Conservation (phyloP, 108 stramenopile species). For the Cylindrotheca closterium region DNA sequence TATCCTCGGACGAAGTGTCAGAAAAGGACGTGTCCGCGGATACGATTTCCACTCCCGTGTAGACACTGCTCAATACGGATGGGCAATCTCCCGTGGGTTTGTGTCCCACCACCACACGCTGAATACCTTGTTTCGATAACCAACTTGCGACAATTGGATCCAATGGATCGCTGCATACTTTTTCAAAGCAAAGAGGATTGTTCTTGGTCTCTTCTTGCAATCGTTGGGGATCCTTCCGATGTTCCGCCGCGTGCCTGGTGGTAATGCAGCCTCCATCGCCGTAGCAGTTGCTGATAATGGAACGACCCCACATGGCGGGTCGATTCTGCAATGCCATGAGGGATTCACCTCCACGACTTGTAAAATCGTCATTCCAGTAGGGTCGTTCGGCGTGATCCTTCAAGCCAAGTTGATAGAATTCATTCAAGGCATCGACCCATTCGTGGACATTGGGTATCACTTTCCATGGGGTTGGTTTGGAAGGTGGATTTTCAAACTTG, state of each 20-base stretch:
- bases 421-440: slow-evolving; percentile 53
- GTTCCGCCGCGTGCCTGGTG: slow-evolving; percentile 27
- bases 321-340: slow-evolving; percentile 58
- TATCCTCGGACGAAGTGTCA: slow-evolving; percentile 27
- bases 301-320: slow-evolving; percentile 65
- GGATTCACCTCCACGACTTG: slow-evolving; percentile 57
- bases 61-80: slow-evolving; percentile 42
- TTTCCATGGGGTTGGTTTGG: slow-evolving; percentile 26
- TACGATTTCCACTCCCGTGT: slow-evolving; percentile 55
- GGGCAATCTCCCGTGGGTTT: slow-evolving; percentile 73
- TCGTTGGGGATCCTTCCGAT: slow-evolving; percentile 31
- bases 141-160: slow-evolving; percentile 50
- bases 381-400: slow-evolving; percentile 45
- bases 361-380: slow-evolving; percentile 43
- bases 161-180: slow-evolving; percentile 48
- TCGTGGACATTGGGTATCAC: slow-evolving; percentile 41
- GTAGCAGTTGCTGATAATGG: slow-evolving; percentile 59
- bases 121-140: slow-evolving; percentile 48
- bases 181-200: slow-evolving; percentile 58
- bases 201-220: slow-evolving; percentile 14
- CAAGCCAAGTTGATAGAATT: slow-evolving; percentile 37
- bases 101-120: slow-evolving; percentile 65
- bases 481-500: slow-evolving; percentile 44
- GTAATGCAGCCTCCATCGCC: slow-evolving; percentile 60
- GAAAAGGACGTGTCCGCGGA: slow-evolving; percentile 62